These are phyloP conservation scores for Toxicodendron radicans DNA, from an alignment of 345 rosid species.

Conservation along the genomic window DNA sequence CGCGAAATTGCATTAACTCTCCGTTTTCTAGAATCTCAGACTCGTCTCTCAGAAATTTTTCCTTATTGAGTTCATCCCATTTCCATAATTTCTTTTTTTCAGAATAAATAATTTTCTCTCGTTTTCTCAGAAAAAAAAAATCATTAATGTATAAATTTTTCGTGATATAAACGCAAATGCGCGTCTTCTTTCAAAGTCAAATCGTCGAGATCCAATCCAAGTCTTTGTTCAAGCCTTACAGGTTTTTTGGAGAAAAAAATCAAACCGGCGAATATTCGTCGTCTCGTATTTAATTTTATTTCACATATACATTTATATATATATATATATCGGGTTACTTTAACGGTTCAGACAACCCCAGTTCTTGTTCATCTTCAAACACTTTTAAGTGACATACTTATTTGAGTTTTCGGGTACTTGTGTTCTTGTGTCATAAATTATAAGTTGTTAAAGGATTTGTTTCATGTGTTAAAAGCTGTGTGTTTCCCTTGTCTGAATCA, in stretches of 20 bases:
- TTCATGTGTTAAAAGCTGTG: not conserved
- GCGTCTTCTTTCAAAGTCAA: constrained; percentile 26
- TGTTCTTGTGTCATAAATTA: not conserved
- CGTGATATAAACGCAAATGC: not conserved
- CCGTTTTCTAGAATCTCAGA: not conserved
- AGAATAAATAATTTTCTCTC: not conserved
- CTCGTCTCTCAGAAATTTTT: not conserved
- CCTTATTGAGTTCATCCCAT: not conserved
- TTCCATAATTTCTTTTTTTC: not conserved
- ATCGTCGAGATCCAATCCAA: constrained; percentile 20
- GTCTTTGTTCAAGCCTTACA: constrained; percentile 31
- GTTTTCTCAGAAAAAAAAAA: not conserved
- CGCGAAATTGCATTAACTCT: not conserved
- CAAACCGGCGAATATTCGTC: not conserved
- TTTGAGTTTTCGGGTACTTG: not conserved
- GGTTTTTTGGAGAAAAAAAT: not conserved
- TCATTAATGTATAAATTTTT: not conserved
- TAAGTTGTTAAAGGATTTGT: not conserved
- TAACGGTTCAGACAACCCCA: too few relatives aligned
- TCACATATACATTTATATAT: not conserved
- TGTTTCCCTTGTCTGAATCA: constrained; percentile 13
- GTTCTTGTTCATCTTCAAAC: not conserved
- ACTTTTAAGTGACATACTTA: not conserved
- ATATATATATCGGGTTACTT: not conserved
- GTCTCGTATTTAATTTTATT: not conserved